phyloP scores from a whole-genome alignment of 2,329 filamentous ascomycete genomes.

The Sclerotinia subarctica region DNA sequence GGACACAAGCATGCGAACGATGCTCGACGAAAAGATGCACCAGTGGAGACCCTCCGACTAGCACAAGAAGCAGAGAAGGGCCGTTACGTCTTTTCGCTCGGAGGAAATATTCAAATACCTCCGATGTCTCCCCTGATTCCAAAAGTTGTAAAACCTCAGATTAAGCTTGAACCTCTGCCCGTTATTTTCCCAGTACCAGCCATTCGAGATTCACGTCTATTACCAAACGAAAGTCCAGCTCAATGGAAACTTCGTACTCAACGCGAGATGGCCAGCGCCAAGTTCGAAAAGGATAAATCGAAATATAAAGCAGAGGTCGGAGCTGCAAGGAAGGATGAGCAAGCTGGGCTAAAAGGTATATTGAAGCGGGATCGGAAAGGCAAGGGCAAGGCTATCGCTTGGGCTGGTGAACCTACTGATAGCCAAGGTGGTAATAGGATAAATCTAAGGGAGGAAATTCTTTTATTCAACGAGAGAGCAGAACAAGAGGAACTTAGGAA shows the following conservation, averaged over 20 bases:
- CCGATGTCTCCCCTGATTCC: background rate
- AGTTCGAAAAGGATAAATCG: background rate
- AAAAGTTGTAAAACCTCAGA: background rate
- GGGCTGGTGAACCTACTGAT: background rate
- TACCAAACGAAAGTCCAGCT: background rate
- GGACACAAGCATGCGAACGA: background rate
- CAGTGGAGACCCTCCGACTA: background rate
- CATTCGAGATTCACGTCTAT: background rate
- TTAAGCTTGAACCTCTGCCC: background rate
- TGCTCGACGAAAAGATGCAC: no score
- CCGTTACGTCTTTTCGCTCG: background rate
- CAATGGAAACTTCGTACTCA: conserved; percentile 7
- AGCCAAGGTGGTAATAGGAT: no score
- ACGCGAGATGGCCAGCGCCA: background rate
- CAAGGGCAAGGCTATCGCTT: background rate
- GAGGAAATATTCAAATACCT: background rate
- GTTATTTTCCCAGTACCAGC: background rate
- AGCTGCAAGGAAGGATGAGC: background rate
- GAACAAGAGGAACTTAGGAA: conserved; percentile 1
- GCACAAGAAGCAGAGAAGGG: background rate
- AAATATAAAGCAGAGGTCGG: background rate
- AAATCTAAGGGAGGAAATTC: background rate
- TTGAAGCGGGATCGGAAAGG: background rate
- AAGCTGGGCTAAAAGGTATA: background rate
- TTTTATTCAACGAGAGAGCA: conserved; percentile 3